phyloP scores from a whole-genome alignment of 306 rosid genomes.

The barrel medic (Medicago truncatula) region DNA sequence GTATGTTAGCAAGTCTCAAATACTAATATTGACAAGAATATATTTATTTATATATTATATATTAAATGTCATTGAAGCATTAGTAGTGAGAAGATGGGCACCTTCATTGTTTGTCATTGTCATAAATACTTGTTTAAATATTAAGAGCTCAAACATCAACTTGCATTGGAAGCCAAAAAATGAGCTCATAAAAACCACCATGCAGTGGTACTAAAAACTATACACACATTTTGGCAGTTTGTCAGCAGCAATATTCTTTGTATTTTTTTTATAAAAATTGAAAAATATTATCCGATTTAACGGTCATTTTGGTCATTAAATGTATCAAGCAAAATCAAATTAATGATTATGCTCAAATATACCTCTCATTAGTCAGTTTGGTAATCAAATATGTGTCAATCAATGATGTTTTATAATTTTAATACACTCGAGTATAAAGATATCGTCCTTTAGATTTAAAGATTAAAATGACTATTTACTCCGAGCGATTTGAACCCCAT shows the following conservation, averaged over 20 bases:
- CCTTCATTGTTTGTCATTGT: conserved; percentile 38
- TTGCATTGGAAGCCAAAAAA: conserved; percentile 42
- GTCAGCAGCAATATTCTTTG: conserved; percentile 39
- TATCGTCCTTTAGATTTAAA: not conserved
- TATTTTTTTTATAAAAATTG: not conserved
- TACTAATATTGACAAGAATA: no score
- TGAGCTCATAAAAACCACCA: conserved; percentile 45
- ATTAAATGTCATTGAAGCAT: conserved; percentile 39
- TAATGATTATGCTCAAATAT: no score
- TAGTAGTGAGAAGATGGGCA: conserved; percentile 28
- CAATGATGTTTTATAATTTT: no score
- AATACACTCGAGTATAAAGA: no score
- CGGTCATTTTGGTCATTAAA: not conserved
- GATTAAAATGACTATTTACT: not conserved
- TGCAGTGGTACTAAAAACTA: conserved; percentile 29
- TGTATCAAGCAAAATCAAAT: not conserved
- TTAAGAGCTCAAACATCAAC: conserved; percentile 40
- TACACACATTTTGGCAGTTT: conserved; percentile 36
- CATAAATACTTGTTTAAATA: conserved; percentile 26
- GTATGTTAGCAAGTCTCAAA: no score
- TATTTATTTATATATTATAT: not conserved
- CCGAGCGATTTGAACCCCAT: no score
- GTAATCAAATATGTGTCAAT: no score
- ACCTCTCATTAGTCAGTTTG: no score
- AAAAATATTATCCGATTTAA: not conserved